phyloP scores from a whole-genome alignment of 208 protist species.

The Borovskyia barvae region DNA sequence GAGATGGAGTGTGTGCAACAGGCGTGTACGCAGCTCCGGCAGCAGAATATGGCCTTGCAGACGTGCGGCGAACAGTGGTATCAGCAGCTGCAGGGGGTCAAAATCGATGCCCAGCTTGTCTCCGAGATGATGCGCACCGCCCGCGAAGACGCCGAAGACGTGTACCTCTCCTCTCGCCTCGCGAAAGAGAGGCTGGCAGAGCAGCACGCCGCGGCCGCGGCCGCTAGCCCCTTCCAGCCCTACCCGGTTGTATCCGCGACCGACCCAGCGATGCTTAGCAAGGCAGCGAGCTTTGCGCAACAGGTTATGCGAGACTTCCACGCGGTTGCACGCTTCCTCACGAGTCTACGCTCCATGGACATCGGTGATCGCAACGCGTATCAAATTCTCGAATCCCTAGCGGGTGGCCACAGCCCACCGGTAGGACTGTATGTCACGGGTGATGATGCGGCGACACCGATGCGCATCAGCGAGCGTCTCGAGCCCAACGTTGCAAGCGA shows the following conservation, averaged over 20 bases:
- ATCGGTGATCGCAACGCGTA: conserved; percentile 50
- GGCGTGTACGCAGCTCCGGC: conserved; percentile 32
- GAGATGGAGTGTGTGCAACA: conserved; percentile 33
- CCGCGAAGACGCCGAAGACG: conserved; percentile 46
- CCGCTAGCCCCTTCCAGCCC: neutral
- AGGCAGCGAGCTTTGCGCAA: conserved; percentile 50
- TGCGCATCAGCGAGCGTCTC: conserved; percentile 6
- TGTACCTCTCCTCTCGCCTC: conserved; percentile 25
- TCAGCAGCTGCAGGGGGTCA: conserved; percentile 55
- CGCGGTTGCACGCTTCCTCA: conserved; percentile 58
- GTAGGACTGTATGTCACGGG: conserved; percentile 31
- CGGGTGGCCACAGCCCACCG: conserved; percentile 27
- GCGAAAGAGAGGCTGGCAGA: conserved; percentile 9
- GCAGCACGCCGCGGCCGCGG: conserved; percentile 9
- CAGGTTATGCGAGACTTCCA: conserved; percentile 67
- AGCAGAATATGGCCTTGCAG: conserved; percentile 33
- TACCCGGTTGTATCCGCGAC: neutral
- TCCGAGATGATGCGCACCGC: conserved; percentile 63
- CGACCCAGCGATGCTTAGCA: conserved; percentile 15
- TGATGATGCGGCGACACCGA: conserved; percentile 16
- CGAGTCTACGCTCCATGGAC: conserved; percentile 71
- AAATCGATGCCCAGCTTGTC: conserved; percentile 69
- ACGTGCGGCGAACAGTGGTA: conserved; percentile 29
- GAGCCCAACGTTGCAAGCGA: conserved; percentile 1
- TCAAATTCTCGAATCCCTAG: conserved; percentile 39